Percentiles rank a stretch among this genome's conserved stretches.
Conservation (phyloP, 345 rosid genomes). For the Eucalyptus curtisii region DNA sequence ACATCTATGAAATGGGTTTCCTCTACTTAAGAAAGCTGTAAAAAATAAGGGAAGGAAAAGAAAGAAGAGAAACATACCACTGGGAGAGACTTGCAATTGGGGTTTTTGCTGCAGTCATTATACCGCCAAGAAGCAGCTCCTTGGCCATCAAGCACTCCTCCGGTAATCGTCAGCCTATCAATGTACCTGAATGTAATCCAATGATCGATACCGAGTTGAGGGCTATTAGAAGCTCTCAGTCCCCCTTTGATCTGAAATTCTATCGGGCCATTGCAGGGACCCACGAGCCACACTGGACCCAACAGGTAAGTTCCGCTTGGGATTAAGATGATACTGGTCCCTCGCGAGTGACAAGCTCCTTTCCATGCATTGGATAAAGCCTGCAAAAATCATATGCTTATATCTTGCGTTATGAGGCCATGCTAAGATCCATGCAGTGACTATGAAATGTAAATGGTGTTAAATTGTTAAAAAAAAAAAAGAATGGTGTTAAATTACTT, state of each 20-base stretch:
- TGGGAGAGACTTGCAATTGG: not conserved
- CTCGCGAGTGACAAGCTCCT: not conserved
- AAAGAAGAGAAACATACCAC: not conserved
- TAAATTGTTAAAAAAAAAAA: not conserved
- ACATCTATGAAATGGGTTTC: not conserved
- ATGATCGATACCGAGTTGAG: not conserved
- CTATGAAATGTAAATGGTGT: not conserved
- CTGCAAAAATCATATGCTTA: not conserved
- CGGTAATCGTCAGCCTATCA: not conserved
- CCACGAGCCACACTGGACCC: not conserved
- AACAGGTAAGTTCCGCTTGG: constrained; percentile 4
- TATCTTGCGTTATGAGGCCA: not conserved
- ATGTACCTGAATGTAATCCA: constrained; percentile 4
- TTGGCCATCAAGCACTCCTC: constrained; percentile 19
- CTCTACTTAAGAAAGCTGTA: not conserved
- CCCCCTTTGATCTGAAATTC: not conserved
- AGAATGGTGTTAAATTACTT: not conserved
- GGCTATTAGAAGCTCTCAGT: not conserved
- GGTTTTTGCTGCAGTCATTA: not conserved
- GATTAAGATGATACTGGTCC: not conserved
- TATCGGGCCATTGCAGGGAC: constrained; percentile 11
- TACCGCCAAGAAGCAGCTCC: constrained; percentile 12
- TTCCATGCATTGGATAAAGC: constrained; percentile 1
- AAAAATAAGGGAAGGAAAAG: not conserved
- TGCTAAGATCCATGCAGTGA: not conserved